phyloP scores from a whole-genome alignment of 2,329 filamentous ascomycete genomes.

The Colletotrichum acutatum region DNA sequence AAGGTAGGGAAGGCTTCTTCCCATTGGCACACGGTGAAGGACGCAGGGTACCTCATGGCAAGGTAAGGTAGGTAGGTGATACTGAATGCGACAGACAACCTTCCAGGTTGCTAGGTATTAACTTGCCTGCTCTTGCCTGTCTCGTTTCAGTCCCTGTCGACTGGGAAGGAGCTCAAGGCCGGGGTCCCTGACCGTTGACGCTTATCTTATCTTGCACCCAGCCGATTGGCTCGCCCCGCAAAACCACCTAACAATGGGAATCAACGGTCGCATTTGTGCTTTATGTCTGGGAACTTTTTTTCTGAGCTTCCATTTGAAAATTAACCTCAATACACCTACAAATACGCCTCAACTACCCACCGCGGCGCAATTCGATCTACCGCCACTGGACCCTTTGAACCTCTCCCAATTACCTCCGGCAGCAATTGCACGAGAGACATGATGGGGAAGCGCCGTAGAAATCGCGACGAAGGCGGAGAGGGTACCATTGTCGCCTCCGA shows the following conservation, averaged over 20 bases:
- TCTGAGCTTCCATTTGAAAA: background rate
- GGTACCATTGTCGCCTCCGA: slow-evolving; percentile 15
- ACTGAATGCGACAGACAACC: background rate
- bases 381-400: background rate
- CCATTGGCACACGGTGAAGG: background rate
- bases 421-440: background rate
- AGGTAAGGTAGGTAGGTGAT: background rate
- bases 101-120: too few species aligned
- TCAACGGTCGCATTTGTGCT: background rate
- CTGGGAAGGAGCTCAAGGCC: background rate
- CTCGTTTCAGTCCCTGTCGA: background rate
- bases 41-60: background rate
- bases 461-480: slow-evolving; percentile 24
- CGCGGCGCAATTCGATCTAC: background rate
- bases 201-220: background rate
- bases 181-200: background rate
- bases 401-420: background rate
- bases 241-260: background rate
- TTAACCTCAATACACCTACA: background rate
- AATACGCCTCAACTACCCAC: background rate
- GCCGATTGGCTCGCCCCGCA: background rate
- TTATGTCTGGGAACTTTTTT: slow-evolving; percentile 3
- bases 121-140: background rate
- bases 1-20: background rate
- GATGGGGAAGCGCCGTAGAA: slow-evolving; percentile 27